These are phyloP conservation scores for Fomitopsis schrenkii DNA, from an alignment of 1,284 basidiomycete species.

Conservation along the genomic window DNA sequence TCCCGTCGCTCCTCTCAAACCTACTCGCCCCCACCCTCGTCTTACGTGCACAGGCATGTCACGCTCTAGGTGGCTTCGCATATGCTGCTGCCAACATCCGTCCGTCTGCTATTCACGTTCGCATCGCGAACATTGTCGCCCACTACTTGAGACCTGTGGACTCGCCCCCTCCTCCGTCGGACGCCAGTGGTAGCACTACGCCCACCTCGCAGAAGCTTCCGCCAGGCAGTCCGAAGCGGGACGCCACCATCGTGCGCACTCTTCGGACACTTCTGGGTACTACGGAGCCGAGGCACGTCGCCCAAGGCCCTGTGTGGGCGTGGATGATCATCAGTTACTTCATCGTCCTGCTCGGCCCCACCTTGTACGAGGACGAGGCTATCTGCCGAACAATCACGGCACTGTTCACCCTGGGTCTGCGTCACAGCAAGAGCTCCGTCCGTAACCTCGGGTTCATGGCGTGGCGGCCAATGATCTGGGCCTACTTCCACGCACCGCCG, in stretches of 20 bases:
- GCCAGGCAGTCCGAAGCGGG: constrained; percentile 28
- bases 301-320: constrained; percentile 73
- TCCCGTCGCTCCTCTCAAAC: constrained; percentile 58
- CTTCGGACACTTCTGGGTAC: constrained; percentile 56
- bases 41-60: constrained; percentile 65
- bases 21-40: constrained; percentile 57
- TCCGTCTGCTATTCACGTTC: constrained; percentile 41
- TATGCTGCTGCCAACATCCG: constrained; percentile 46
- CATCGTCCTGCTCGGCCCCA: constrained; percentile 56
- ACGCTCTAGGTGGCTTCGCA: constrained; percentile 67
- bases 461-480: constrained; percentile 65
- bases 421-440: constrained; percentile 57
- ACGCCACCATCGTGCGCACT: constrained; percentile 56
- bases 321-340: constrained; percentile 59
- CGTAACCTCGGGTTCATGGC: constrained; percentile 53
- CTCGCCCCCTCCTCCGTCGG: constrained; percentile 21
- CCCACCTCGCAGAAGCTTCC: neutral
- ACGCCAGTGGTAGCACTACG: constrained; percentile 13
- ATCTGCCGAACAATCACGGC: constrained; percentile 45
- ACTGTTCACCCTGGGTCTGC: constrained; percentile 49
- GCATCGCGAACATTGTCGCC: constrained; percentile 45
- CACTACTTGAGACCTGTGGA: constrained; percentile 36
- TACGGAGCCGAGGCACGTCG: constrained; percentile 49
- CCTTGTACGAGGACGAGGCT: constrained; percentile 40
- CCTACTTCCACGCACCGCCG: constrained; percentile 49